A percentile compares a stretch with the other conserved stretches of the same genome.
Conservation (phyloP, 306 rosid genomes). For the Vigna nakashimae region DNA sequence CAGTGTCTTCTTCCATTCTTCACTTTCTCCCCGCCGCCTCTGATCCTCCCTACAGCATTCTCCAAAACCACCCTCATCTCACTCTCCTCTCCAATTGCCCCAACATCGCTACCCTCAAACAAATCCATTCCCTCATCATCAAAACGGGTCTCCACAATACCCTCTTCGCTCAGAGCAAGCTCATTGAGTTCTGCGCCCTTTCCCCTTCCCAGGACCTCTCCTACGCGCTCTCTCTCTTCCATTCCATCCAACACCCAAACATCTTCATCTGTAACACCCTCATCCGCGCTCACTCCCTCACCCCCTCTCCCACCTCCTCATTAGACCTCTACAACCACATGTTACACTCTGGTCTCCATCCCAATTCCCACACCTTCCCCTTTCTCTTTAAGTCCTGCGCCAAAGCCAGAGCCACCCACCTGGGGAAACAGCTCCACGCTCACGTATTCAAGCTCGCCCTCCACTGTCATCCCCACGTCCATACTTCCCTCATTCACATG, state of each 20-base stretch:
- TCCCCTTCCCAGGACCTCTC: slow-evolving; percentile 62
- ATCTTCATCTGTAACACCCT: slow-evolving; percentile 72
- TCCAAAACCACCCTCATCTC: slow-evolving; percentile 62
- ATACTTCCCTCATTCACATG: slow-evolving; percentile 70
- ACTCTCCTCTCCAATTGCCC: slow-evolving; percentile 65
- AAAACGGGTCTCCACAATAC: slow-evolving; percentile 77
- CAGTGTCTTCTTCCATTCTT: slow-evolving; percentile 39
- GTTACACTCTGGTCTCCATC: slow-evolving; percentile 55
- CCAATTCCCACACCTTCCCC: slow-evolving; percentile 83
- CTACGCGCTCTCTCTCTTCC: slow-evolving; percentile 67
- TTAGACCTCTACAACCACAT: slow-evolving; percentile 49
- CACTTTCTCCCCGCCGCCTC: slow-evolving; percentile 63
- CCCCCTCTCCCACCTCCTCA: slow-evolving; percentile 53
- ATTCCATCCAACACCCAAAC: slow-evolving; percentile 50
- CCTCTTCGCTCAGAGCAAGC: slow-evolving; percentile 66
- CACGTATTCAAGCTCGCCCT: slow-evolving; percentile 68
- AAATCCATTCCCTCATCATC: slow-evolving; percentile 70
- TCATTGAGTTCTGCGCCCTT: slow-evolving; percentile 63
- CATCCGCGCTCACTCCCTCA: slow-evolving; percentile 66
- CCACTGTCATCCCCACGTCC: slow-evolving; percentile 59
- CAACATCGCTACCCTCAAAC: slow-evolving; percentile 54
- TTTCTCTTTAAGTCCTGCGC: slow-evolving; percentile 71
- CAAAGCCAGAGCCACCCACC: slow-evolving; percentile 51
- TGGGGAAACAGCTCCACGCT: slow-evolving; percentile 74
- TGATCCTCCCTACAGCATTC: slow-evolving; percentile 67